Percentiles rank a stretch among this genome's conserved stretches.
These are phyloP conservation scores for Magnolia kwangsiensis DNA, from an alignment of 164 flowering plant species.

Conservation along the genomic window DNA sequence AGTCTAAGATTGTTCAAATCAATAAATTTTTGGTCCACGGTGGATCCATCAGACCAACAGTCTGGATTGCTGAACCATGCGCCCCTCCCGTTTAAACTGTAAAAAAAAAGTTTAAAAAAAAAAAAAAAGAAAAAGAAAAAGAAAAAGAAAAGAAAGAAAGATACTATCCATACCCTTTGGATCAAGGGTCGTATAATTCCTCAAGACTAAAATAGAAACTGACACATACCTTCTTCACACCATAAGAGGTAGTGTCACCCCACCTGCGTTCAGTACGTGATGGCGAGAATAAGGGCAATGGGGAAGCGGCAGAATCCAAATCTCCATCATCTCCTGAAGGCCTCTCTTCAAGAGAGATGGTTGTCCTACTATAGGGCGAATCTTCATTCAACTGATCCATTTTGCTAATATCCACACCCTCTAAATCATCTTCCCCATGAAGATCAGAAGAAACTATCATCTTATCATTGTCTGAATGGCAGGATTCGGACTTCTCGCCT, in stretches of 20 bases:
- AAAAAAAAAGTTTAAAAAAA: no score
- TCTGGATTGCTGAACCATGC: not conserved
- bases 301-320: slow-evolving; percentile 23
- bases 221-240: slow-evolving; percentile 61
- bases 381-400: slow-evolving; percentile 46
- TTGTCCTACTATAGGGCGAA: slow-evolving; percentile 53
- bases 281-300: slow-evolving; percentile 31
- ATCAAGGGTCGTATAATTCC: not conserved
- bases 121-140: no score
- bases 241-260: slow-evolving; percentile 63
- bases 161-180: not conserved
- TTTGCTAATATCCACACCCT: not conserved
- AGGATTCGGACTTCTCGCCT: not conserved
- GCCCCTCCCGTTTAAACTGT: not conserved
- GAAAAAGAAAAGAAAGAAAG: no score
- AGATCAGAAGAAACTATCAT: slow-evolving; percentile 9
- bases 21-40: no score
- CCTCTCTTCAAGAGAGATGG: slow-evolving; percentile 31
- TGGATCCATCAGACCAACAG: no score
- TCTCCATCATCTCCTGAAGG: slow-evolving; percentile 34
- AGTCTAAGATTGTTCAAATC: no score
- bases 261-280: slow-evolving; percentile 49
- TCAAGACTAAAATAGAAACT: not conserved
- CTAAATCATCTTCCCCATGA: slow-evolving; percentile 26
- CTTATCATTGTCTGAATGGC: not conserved